Conservation (phyloP, 371 early-diverging fungal genomes). For the Apophysomyces trapeziformis region DNA sequence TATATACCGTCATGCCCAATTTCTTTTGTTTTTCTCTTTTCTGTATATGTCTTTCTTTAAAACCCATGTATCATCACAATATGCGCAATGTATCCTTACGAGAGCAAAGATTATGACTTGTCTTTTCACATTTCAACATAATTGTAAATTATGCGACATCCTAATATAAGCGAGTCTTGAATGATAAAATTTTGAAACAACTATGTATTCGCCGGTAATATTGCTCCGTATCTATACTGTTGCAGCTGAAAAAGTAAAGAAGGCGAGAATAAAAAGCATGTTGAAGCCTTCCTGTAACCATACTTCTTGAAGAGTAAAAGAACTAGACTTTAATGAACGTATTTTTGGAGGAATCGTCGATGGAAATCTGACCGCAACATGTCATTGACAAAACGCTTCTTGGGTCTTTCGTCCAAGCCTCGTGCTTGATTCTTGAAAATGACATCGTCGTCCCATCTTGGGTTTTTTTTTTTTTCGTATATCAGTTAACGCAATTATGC, state of each 20-base stretch:
- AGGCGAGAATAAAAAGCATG: not conserved
- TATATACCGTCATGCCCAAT: not conserved
- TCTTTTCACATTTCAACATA: not conserved
- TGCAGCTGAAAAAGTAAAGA: not conserved
- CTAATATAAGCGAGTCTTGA: not conserved
- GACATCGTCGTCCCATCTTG: slow-evolving; percentile 96
- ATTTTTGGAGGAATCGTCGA: slow-evolving; percentile 92
- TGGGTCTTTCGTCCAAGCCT: slow-evolving; percentile 82
- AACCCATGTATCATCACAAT: not conserved
- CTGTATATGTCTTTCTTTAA: too few relatives aligned
- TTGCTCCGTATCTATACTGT: too few relatives aligned
- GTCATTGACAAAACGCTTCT: slow-evolving; percentile 96
- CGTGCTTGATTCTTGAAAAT: slow-evolving; percentile 96
- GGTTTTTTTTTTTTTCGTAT: not conserved
- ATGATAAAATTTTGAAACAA: not conserved
- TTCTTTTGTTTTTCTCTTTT: slow-evolving; percentile 4
- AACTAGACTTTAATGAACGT: slow-evolving; percentile 60
- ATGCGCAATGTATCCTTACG: not conserved
- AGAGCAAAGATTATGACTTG: not conserved
- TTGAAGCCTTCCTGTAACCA: too few relatives aligned
- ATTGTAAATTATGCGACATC: not conserved
- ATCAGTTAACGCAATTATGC: not conserved
- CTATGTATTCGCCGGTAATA: too few relatives aligned
- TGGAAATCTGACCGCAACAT: slow-evolving; percentile 95
- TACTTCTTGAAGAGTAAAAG: too few relatives aligned